Evolutionary conservation across 2,329 filamentous ascomycete genomes (phyloP).

Genomic region (Aureobasidium namibiae): DNA sequence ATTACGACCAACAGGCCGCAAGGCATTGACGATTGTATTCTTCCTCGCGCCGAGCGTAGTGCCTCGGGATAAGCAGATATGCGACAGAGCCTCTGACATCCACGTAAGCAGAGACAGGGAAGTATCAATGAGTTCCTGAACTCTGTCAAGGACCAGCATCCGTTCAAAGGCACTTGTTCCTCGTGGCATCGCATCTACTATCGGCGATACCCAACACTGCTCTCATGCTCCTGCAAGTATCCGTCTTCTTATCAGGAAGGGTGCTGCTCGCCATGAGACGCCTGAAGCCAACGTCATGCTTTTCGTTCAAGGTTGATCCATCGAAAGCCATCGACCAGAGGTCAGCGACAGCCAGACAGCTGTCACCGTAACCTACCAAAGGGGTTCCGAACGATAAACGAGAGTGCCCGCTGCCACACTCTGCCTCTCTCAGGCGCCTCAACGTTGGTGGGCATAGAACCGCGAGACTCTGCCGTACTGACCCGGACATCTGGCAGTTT

Average conservation of each 20-base stretch:
- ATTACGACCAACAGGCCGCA: slow-evolving; percentile 21
- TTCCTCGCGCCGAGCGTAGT: slow-evolving; percentile 11
- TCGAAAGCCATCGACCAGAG: background rate
- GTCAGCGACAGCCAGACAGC: background rate
- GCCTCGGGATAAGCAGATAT: background rate
- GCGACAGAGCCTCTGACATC: background rate
- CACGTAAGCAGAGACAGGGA: too few species aligned
- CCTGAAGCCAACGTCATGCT: background rate
- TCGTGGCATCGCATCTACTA: too few species aligned
- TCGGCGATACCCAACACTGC: too few species aligned
- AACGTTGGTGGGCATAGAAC: background rate
- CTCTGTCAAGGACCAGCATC: too few species aligned
- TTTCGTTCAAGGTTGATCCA: background rate
- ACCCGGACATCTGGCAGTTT: background rate
- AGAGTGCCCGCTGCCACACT: background rate
- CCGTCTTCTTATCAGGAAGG: too few species aligned
- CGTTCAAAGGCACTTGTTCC: too few species aligned
- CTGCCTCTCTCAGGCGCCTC: background rate
- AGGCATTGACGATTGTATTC: slow-evolving; percentile 19
- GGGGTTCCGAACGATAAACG: too few species aligned
- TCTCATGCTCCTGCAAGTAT: too few species aligned
- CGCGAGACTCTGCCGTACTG: background rate
- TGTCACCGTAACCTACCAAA: background rate
- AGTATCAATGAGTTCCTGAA: too few species aligned
- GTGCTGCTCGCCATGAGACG: too few species aligned